Evolutionary conservation across 2,329 filamentous ascomycete genomes (phyloP).

Genomic region (Beauveria australis): DNA sequence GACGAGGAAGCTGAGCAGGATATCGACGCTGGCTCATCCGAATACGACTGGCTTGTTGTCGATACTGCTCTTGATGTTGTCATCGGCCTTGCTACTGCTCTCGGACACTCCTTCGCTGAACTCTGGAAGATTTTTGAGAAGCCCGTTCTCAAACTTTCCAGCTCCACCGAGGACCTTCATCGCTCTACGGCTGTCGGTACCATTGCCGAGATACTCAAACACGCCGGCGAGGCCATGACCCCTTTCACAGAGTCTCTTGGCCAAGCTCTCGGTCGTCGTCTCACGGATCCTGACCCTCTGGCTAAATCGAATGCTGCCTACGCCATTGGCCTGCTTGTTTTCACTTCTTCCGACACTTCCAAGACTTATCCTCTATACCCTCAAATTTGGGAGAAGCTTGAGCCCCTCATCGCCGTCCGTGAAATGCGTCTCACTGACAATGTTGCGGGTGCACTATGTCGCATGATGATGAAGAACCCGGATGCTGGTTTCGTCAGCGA

Average conservation of each 20-base stretch:
- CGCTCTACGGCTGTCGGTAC: constrained; percentile 85
- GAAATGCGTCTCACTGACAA: constrained; percentile 86
- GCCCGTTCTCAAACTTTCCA: constrained; percentile 78
- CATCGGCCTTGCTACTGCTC: constrained; percentile 71
- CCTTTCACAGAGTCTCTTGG: constrained; percentile 71
- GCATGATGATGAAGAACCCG: constrained; percentile 88
- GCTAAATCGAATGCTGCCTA: constrained; percentile 95
- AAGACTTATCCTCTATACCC: constrained; percentile 69
- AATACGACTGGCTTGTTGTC: constrained; percentile 95
- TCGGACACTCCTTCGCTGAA: constrained; percentile 74
- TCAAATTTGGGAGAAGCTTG: constrained; percentile 74
- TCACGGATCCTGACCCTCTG: constrained; percentile 83
- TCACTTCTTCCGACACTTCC: constrained; percentile 64
- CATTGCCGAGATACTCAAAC: constrained; percentile 81
- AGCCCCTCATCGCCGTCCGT: constrained; percentile 70
- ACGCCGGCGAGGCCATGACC: constrained; percentile 74
- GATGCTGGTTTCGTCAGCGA: constrained; percentile 71
- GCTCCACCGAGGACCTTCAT: constrained; percentile 78
- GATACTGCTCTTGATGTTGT: constrained; percentile 91
- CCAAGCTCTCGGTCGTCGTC: constrained; percentile 74
- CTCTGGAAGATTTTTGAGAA: constrained; percentile 96
- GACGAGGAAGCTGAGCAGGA: constrained; percentile 70
- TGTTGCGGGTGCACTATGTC: constrained; percentile 79
- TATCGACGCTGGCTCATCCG: constrained; percentile 70
- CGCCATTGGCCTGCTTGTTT: constrained; percentile 75